A percentile compares a stretch with the other conserved stretches of the same genome.
phyloP scores from a whole-genome alignment of 305 asterid genomes.

The Striga hermonthica region DNA sequence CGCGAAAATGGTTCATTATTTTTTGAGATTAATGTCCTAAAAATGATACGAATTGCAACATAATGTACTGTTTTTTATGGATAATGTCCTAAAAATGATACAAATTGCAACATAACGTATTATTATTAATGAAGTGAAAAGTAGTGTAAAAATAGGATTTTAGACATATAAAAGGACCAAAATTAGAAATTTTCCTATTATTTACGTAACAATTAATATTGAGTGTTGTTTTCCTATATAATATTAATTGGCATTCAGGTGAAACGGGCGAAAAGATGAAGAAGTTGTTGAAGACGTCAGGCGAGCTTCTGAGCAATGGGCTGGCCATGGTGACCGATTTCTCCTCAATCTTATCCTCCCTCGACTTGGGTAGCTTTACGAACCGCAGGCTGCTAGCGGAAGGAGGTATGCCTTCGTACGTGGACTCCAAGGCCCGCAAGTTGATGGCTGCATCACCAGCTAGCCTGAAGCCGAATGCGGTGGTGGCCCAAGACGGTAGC shows the following conservation, averaged over 20 bases:
- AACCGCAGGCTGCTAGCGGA: constrained; percentile 38
- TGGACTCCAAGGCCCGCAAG: constrained; percentile 31
- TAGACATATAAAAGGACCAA: too few relatives aligned
- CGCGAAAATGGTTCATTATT: too few relatives aligned
- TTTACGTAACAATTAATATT: too few relatives aligned
- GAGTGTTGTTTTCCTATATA: too few relatives aligned
- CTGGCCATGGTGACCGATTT: constrained; percentile 64
- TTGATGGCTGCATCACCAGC: constrained; percentile 33
- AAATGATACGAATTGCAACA: too few relatives aligned
- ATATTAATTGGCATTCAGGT: constrained; percentile 30
- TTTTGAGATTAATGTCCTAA: too few relatives aligned
- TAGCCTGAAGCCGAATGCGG: constrained; percentile 37
- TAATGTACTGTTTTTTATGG: too few relatives aligned
- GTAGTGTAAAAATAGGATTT: too few relatives aligned
- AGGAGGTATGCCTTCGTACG: constrained; percentile 30
- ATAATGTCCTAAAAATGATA: too few relatives aligned
- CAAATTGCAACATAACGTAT: too few relatives aligned
- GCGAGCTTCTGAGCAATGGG: constrained; percentile 73
- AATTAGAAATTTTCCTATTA: too few relatives aligned
- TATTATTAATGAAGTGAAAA: too few relatives aligned
- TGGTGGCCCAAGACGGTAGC: constrained; percentile 70
- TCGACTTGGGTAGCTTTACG: constrained; percentile 40
- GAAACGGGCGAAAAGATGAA: constrained; percentile 67
- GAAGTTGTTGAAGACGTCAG: constrained; percentile 40
- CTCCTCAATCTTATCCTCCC: constrained; percentile 34